Evolutionary conservation across 345 rosid genomes (phyloP).

Genomic region (Brassica juncea): DNA sequence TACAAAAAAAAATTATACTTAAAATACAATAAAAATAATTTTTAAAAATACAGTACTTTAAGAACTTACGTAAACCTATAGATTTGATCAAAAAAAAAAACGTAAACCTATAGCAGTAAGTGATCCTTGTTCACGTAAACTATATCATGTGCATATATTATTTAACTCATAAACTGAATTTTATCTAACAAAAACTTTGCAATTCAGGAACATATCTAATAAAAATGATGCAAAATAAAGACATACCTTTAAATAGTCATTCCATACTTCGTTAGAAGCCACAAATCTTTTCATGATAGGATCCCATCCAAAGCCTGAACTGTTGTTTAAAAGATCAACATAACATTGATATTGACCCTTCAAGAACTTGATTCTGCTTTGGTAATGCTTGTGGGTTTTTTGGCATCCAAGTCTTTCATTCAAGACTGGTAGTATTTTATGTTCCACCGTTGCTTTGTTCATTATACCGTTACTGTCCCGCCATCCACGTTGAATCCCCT

Average conservation of each 20-base stretch:
- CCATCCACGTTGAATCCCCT: background rate
- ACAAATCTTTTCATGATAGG: background rate
- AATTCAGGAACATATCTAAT: background rate
- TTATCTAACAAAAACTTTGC: background rate
- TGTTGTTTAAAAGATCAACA: background rate
- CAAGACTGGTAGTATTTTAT: background rate
- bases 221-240: background rate
- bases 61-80: no score
- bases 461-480: background rate
- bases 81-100: no score
- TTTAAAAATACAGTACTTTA: background rate
- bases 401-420: background rate
- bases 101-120: background rate
- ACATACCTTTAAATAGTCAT: background rate
- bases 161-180: background rate
- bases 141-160: background rate
- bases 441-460: background rate
- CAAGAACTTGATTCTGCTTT: background rate
- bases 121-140: background rate
- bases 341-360: background rate
- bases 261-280: background rate
- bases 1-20: background rate
- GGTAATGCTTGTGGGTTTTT: background rate
- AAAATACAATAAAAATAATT: background rate
- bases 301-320: background rate